phyloP scores from a whole-genome alignment of 140 eudicot species.

The Cichorium intybus region DNA sequence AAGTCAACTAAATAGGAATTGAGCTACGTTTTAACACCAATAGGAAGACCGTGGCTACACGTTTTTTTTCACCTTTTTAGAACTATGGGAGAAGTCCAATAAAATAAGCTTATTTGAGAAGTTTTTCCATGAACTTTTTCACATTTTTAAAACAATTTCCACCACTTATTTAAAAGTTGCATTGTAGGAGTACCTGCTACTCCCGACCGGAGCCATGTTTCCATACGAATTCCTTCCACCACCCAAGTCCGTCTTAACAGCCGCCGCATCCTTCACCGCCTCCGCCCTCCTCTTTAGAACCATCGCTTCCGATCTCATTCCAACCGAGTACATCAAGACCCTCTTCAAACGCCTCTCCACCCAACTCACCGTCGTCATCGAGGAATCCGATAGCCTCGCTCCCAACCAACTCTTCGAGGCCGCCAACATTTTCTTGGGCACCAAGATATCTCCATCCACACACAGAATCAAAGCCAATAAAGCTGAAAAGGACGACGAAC shows the following conservation, averaged over 20 bases:
- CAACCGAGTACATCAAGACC: constrained; percentile 20
- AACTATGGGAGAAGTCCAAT: no score
- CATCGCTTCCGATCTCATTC: constrained; percentile 34
- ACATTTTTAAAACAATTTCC: background rate
- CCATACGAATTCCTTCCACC: constrained; percentile 33
- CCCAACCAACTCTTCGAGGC: constrained; percentile 46
- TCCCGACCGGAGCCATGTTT: constrained; percentile 18
- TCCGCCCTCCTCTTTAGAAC: constrained; percentile 39
- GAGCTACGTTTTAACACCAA: no score
- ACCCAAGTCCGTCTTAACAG: constrained; percentile 28
- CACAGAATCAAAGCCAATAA: constrained; percentile 31
- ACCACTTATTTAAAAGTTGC: background rate
- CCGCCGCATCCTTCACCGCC: constrained; percentile 41
- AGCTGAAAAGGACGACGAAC: constrained; percentile 24
- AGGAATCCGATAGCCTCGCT: constrained; percentile 44
- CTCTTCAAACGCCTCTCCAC: constrained; percentile 31
- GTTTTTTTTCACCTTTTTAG: no score
- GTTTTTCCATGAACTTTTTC: background rate
- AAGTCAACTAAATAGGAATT: no score
- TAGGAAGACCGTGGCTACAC: no score
- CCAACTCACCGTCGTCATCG: constrained; percentile 45
- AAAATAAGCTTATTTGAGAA: no score
- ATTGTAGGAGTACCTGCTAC: background rate
- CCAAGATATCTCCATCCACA: constrained; percentile 34
- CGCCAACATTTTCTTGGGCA: constrained; percentile 30